Evolutionary conservation across 495 filamentous ascomycete genomes (phyloP).

Genomic region (Xylaria flabelliformis): DNA sequence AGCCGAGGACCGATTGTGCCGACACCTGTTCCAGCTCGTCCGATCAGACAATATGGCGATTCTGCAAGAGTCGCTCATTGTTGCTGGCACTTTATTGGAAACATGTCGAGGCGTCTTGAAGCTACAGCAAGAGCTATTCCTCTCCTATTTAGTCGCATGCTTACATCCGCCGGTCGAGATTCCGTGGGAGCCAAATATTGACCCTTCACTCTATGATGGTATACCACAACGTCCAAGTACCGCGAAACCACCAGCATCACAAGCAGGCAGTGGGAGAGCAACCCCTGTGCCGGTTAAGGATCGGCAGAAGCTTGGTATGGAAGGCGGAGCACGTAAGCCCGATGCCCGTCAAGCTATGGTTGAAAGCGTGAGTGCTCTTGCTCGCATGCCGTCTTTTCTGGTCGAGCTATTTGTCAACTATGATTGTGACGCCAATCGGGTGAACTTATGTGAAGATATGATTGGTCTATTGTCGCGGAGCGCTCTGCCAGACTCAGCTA

Average conservation of each 20-base stretch:
- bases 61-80: conserved; percentile 87
- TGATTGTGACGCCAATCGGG: conserved; percentile 92
- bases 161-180: conserved; percentile 92
- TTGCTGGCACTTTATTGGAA: conserved; percentile 86
- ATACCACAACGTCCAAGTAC: conserved; percentile 90
- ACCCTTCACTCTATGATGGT: conserved; percentile 90
- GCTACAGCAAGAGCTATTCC: conserved; percentile 94
- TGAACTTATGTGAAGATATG: conserved; percentile 93
- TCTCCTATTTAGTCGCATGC: conserved; percentile 93
- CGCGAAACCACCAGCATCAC: conserved; percentile 80
- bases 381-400: conserved; percentile 91
- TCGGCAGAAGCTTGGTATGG: conserved; percentile 88
- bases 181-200: conserved; percentile 85
- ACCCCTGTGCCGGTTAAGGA: conserved; percentile 95
- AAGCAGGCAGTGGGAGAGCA: conserved; percentile 78
- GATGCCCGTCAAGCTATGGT: conserved; percentile 99
- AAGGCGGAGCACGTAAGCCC: conserved; percentile 89
- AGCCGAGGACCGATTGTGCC: conserved; percentile 92
- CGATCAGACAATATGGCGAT: conserved; percentile 95
- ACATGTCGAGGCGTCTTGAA: conserved; percentile 94
- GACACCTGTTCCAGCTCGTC: conserved; percentile 95
- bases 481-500: conserved; percentile 95
- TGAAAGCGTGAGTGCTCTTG: conserved; percentile 89
- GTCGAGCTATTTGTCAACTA: conserved; percentile 97
- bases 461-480: conserved; percentile 91